Evolutionary conservation across 306 rosid genomes (phyloP), one percentile per base, ranked within the genome.

Genomic region (Pterocarpus santalinus): DNA sequence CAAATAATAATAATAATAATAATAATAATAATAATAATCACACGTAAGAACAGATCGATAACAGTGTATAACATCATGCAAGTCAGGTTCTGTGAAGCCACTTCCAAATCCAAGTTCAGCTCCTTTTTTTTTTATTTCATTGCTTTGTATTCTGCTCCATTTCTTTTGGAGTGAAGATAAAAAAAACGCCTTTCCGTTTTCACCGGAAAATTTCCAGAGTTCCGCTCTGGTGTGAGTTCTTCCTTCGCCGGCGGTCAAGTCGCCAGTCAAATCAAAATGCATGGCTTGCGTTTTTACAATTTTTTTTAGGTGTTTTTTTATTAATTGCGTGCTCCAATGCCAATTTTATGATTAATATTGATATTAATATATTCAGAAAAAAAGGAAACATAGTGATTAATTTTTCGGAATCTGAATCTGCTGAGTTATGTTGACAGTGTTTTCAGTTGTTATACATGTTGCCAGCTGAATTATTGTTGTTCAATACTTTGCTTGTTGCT

Each of bases 191-290:
- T 7, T 55, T 55, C 28, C 34, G 32, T 13, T 43, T 32, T 61
- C 15, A 65, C 72, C 76, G 51, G 33, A 5, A 17, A 60, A 34
- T 22, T 39, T 52, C 57, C 72, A 51, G 9, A 41, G 7, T 47
- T 75, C 41, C 39, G 32, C 68, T 69, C 66, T 79, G 85, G 85
- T 67, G 85, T 67, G 52, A 47, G 51, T 2, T 70, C 51, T 30
- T 14, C 56, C 63, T 38, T 72, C 68, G 79, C 77, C 77, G 67
- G 77, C 36, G 32, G 28, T 55, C 8, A 16, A 3, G 10, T 55
- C 61, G 28, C 28, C 10, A 32, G 9, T 16, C n/a, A 49, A 3
- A 62, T 84, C 69, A 52, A 46, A 32, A 52, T 67, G 15, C 78
- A 16, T 14, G 41, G 51, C 44, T 66, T 65, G 36, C 56, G 6